Percentiles rank a stretch among this genome's conserved stretches.
phyloP scores from a whole-genome alignment of 2,329 filamentous ascomycete species.

The Sporothrix brasiliensis region DNA sequence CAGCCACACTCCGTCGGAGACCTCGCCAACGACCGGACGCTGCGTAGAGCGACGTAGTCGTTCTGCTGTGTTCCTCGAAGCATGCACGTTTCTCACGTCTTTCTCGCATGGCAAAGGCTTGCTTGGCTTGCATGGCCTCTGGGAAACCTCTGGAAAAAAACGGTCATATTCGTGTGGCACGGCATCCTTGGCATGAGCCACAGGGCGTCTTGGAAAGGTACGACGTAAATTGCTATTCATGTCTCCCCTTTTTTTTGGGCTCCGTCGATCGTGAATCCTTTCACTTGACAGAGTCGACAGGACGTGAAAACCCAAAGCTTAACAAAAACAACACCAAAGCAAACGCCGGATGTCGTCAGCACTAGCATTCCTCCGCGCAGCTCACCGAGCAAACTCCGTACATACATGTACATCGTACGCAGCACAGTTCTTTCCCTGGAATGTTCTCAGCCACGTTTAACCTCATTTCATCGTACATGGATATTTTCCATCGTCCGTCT shows the following conservation, averaged over 20 bases:
- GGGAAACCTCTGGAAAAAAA: not conserved
- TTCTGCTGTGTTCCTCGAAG: slow-evolving; percentile 1
- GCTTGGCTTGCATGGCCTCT: not conserved
- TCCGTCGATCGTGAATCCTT: slow-evolving; percentile 5
- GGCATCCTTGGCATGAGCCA: slow-evolving; percentile 3
- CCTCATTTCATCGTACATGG: slow-evolving; percentile 3
- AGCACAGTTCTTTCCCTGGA: not conserved
- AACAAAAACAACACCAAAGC: not conserved
- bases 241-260: not conserved
- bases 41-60: not conserved
- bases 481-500: not conserved
- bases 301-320: no score
- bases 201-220: no score
- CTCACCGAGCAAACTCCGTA: not conserved
- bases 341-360: not conserved
- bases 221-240: not conserved
- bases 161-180: not conserved
- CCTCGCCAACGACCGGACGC: not conserved
- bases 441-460: not conserved
- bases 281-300: not conserved
- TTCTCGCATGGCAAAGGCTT: not conserved
- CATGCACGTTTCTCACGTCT: slow-evolving; percentile 4
- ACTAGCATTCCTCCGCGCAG: slow-evolving; percentile 14
- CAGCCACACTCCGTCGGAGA: slow-evolving; percentile 2
- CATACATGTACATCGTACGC: no score